Base-by-base conservation (phyloP, 108 stramenopile species). In the Fragilariopsis cylindrus region DNA sequence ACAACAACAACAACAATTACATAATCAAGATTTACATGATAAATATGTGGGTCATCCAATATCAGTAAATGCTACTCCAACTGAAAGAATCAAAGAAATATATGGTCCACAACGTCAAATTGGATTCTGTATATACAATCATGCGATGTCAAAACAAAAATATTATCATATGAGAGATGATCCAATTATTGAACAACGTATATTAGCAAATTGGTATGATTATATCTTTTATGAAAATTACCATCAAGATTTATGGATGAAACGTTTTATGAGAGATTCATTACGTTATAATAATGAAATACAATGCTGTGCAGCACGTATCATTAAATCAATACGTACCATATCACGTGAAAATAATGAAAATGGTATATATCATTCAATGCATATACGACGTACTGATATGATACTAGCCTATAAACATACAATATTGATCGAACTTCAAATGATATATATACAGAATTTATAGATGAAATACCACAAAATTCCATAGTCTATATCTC, bases 231-330 rank as follows among this genome's bases (percentile, higher is more conserved):
- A 94, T 65, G 87, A 89, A 72, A 92, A 97, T 77, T 91, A 77
- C 84, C 75, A 82, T 62, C 80, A 85, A 44, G 93, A 94, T 75
- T 68, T 94, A 16, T 94, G 87, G 87, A 80, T 79, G 57, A 94
- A 94, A 65, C 81, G 96, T n/a, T 92, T 96, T 76, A 84, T 96
- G 1, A 69, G 96, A 6, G 96, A 96, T 75, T 84, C 90, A 81
- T 72, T 97, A 48, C 65, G 90, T 12, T 89, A 89, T 55, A 73
- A 75, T 50, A 94, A 97, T 82, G 92, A 91, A n/a, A 90, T 97
- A 43, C 91, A 94, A 72, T 97, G 96, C 77, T 91, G 87, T 16
- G 94, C 93, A 9, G 95, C 62, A 9, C 42, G 43, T 2, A 63
- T 63, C 15, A 44, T 63, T n/a, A 44, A 42, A 5, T n/a, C 8